Evolutionary conservation across 345 rosid species (phyloP).

Genomic region (Luvunga scandens): DNA sequence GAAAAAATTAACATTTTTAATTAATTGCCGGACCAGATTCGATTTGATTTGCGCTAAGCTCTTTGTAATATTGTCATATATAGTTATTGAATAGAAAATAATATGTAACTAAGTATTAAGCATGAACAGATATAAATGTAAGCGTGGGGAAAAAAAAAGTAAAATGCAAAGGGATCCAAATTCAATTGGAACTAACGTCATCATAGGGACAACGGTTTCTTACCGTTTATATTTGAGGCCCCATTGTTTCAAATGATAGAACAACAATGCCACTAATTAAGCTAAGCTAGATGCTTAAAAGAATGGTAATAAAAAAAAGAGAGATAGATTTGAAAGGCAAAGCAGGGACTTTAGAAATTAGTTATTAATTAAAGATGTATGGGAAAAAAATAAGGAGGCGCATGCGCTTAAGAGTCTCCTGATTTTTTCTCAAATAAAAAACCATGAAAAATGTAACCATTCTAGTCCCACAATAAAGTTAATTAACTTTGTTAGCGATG

Average conservation of each 20-base stretch:
- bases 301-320: background rate
- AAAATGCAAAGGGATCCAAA: no score
- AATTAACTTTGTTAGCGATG: background rate
- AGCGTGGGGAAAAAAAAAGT: background rate
- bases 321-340: background rate
- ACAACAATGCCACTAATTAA: conserved; percentile 18
- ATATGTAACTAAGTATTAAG: no score
- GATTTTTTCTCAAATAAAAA: conserved; percentile 2
- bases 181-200: background rate
- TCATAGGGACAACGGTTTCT: background rate
- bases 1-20: no score
- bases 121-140: background rate
- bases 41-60: no score
- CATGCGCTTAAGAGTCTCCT: background rate
- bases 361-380: background rate
- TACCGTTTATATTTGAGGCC: conserved; percentile 13
- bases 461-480: background rate
- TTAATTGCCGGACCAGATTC: no score
- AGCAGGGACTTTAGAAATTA: background rate
- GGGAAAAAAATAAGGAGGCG: background rate
- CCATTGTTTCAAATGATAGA: conserved; percentile 15
- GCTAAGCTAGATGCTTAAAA: conserved; percentile 4
- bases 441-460: background rate
- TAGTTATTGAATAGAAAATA: no score
- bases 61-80: no score